Percentiles rank a stretch among this genome's conserved stretches.
Evolutionary conservation across 495 filamentous ascomycete genomes (phyloP).

Genomic region (Aspergillus conjunctus): DNA sequence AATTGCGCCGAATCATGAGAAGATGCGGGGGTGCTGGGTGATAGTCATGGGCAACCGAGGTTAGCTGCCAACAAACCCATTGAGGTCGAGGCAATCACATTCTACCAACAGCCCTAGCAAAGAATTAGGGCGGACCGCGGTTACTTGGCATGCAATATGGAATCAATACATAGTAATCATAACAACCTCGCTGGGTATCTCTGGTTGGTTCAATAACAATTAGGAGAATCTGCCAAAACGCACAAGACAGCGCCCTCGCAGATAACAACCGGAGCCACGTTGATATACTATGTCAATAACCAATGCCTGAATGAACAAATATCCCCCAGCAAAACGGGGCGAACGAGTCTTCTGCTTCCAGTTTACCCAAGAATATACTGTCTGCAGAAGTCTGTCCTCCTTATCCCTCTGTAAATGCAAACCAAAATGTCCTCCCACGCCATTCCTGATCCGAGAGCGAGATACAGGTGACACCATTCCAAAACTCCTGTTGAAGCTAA

Average conservation of each 20-base stretch:
- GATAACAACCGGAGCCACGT: not conserved
- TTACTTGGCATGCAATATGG: not conserved
- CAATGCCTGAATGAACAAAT: not conserved
- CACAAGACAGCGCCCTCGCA: not conserved
- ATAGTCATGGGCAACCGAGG: slow-evolving; percentile 23
- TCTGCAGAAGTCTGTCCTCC: slow-evolving; percentile 16
- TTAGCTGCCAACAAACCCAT: not conserved
- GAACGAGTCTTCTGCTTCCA: not conserved
- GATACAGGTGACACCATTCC: slow-evolving; percentile 11
- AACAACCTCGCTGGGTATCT: too few species aligned
- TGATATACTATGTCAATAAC: not conserved
- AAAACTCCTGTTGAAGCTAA: slow-evolving; percentile 13
- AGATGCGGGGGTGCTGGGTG: slow-evolving; percentile 16
- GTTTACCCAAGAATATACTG: not conserved
- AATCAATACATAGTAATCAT: not conserved
- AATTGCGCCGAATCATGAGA: not conserved
- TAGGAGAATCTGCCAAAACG: not conserved
- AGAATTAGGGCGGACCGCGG: slow-evolving; percentile 12
- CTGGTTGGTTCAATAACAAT: too few species aligned
- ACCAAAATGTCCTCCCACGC: slow-evolving; percentile 21
- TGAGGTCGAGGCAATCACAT: not conserved
- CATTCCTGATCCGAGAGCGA: slow-evolving; percentile 6
- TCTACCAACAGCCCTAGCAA: not conserved
- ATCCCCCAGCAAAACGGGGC: not conserved
- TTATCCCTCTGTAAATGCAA: slow-evolving; percentile 29